Base-by-base conservation (phyloP, 768 basidiomycete species). In the Termitomyces sp. region DNA sequence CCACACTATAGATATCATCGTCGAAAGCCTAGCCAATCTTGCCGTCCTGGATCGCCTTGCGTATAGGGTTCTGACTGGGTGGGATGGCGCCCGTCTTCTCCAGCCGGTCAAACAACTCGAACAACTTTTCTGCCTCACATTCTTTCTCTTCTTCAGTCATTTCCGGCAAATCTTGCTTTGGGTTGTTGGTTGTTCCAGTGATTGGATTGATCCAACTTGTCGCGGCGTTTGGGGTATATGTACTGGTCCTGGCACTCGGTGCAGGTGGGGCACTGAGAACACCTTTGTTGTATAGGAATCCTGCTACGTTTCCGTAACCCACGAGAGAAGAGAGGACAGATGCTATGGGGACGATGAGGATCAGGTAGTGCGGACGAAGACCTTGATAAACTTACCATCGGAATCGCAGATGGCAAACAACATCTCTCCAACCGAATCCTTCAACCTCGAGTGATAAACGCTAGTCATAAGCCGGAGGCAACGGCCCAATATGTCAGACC, bases 141-240 rank as follows among this genome's bases (percentile, higher is more conserved):
- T 97, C 93, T 70, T 96, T 97, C 77, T 99, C 96, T 67, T 95
- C 94, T 30, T 95, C 88, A 0, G 93, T 88, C 94, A 99, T 96
- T 49, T 83, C 73, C 4, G 73, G 76, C 9, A 67, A 46, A 6
- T 68, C 69, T 17, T 76, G 64, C 46, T 72, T 74, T 2, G 71
- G 68, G 53, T 72, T 70, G 35, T 78, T 72, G 6, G 76, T 79
- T 12, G 84, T 84, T n/a, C 93, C 94, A 1, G 94, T 96, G 66
- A 92, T 94, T 1, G 91, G 92, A 67, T 93, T 89, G 67, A 91
- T 88, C 6, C 76, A 70, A 27, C 75, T 62, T 25, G 74, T 70
- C 8, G 68, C 67, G 2, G 74, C 68, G 5, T 76, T 66, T 10
- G 72, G 62, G 11, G 67, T 64, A 17, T 72, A 64, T 58, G 73